A percentile compares a stretch with the other conserved stretches of the same genome.
These are phyloP conservation scores for Lactarius akahatsu DNA, from an alignment of 768 basidiomycete species.

Conservation along the genomic window DNA sequence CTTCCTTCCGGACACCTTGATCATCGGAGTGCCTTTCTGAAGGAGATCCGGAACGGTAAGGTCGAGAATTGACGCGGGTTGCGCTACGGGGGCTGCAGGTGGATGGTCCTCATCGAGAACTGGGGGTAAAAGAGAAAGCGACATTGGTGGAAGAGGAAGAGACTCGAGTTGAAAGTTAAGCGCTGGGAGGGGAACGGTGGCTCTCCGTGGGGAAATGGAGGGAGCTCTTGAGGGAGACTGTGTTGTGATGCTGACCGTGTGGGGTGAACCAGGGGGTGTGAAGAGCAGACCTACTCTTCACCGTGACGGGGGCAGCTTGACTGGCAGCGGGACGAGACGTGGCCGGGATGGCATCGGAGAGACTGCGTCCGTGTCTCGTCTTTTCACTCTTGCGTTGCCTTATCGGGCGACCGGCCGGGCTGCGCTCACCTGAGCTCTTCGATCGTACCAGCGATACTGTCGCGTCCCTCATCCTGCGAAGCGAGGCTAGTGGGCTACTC, in stretches of 20 bases:
- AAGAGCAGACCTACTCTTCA: constrained; percentile 14
- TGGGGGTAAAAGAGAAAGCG: not conserved
- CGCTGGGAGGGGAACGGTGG: not conserved
- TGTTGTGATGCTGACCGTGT: not conserved
- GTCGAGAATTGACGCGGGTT: constrained; percentile 33
- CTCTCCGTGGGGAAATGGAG: not conserved
- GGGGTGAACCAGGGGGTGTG: not conserved
- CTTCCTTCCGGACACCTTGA: constrained; percentile 78
- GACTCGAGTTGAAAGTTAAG: constrained; percentile 12
- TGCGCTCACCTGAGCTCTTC: constrained; percentile 14
- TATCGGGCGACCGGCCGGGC: constrained; percentile 17
- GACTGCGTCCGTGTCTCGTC: constrained; percentile 13
- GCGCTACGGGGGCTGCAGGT: not conserved
- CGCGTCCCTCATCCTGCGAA: constrained; percentile 1
- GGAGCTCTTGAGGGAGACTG: constrained; percentile 8
- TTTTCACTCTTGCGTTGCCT: constrained; percentile 16
- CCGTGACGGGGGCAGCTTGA: constrained; percentile 5
- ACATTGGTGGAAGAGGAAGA: constrained; percentile 3
- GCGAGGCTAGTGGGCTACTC: constrained; percentile 10
- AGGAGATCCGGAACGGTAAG: constrained; percentile 56
- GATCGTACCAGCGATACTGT: constrained; percentile 23
- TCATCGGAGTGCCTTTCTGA: constrained; percentile 68
- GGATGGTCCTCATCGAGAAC: not conserved
- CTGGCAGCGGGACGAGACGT: not conserved
- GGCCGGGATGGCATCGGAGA: constrained; percentile 16